Percentiles rank a stretch among this genome's conserved stretches.
Evolutionary conservation across 345 rosid genomes (phyloP).

Genomic region (Ceriops zippeliana): DNA sequence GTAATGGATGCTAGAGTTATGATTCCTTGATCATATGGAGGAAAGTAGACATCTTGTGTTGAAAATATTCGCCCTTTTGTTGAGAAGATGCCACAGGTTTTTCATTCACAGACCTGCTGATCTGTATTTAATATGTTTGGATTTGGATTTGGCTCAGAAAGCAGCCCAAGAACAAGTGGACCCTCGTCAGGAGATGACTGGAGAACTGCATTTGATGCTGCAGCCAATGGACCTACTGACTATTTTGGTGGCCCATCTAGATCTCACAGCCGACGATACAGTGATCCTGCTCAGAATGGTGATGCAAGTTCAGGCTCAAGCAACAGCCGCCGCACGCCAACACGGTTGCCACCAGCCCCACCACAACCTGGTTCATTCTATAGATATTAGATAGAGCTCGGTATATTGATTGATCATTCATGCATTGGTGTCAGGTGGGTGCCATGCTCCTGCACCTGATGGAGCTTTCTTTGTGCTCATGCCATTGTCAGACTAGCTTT

Average conservation of each 20-base stretch:
- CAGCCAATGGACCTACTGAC: conserved; percentile 60
- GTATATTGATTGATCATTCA: conserved; percentile 14
- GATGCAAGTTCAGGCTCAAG: conserved; percentile 50
- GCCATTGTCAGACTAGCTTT: conserved; percentile 1
- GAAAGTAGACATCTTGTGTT: too few species aligned
- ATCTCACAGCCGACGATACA: conserved; percentile 57
- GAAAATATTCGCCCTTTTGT: too few species aligned
- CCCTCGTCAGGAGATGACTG: conserved; percentile 72
- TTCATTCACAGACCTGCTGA: too few species aligned
- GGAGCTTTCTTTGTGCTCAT: conserved; percentile 16
- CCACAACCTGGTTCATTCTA: conserved; percentile 48
- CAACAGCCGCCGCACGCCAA: conserved; percentile 76
- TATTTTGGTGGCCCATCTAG: conserved; percentile 23
- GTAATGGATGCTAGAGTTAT: too few species aligned
- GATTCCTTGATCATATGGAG: too few species aligned
- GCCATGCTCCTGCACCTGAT: background rate
- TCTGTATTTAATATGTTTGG: background rate
- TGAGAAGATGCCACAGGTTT: too few species aligned
- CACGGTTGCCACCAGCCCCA: conserved; percentile 81
- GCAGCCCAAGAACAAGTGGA: conserved; percentile 71
- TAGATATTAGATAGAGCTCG: conserved; percentile 16
- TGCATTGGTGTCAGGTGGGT: conserved; percentile 20
- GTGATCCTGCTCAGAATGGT: conserved; percentile 55
- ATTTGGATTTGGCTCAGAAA: conserved; percentile 43
- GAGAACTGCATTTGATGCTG: conserved; percentile 93